Evolutionary conservation across 139 green algal species (phyloP), one percentile per base, ranked within the genome.

Genomic region (Pleodorina starrii): DNA sequence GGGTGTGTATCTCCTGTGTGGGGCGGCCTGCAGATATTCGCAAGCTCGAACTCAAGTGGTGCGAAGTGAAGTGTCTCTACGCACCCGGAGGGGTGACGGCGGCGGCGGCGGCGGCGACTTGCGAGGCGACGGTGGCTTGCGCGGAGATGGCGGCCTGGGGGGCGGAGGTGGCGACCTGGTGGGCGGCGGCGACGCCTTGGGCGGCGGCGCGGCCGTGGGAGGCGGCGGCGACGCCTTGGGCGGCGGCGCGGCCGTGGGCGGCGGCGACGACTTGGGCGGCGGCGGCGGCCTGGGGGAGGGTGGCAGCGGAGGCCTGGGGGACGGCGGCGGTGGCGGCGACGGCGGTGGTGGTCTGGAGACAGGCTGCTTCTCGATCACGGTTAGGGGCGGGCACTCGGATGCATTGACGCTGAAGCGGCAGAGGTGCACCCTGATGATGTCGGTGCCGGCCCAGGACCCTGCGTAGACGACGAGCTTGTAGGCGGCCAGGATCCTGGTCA

Each of bases 381-480:
- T n/a, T 1, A 71, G 35, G 17, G 35, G 2, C 11, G 77, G 51
- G 54, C 78, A 85, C 38, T 85, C 51, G 5, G 36, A 29, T 6
- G 21, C 23, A 12, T 35, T 5, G 10, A 21, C 4, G 9, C 27
- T 35, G 50, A 50, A 85, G 36, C 78, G 78, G 78, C 78, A 85
- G 17, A 85, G 23, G 78, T 50, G 21, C 36, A 85, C 78, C 9
- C 57, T 35, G 29, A 85, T 54, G 51, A 40, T 73, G 54, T 73
- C 54, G 36, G 36, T 54, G 0, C 36, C 54, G 16, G 63, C 40
- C 78, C 54, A 85, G 17, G 6, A 2, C 19, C 78, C 38, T 14
- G 29, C 14, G 78, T 73, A 85, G 23, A 85, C 54, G 23, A 85
- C 78, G 17, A 85, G 50, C 36, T 73, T 85, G 78, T 74, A 85